phyloP scores from a whole-genome alignment of 106 monocot genomes.

The Dioscorea alata region DNA sequence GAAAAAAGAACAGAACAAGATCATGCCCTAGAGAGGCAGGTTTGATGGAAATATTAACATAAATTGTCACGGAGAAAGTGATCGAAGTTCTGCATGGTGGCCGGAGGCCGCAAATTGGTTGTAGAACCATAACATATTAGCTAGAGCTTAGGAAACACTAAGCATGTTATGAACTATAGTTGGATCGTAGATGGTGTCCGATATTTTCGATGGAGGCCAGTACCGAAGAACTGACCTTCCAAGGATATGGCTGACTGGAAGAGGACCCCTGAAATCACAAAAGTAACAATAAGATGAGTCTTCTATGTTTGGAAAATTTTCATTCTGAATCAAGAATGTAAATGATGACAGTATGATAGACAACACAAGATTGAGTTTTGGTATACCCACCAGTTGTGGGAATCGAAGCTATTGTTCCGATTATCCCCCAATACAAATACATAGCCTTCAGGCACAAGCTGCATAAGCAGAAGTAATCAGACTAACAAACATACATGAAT shows the following conservation, averaged over 20 bases:
- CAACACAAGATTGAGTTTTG: background rate
- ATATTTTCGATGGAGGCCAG: constrained; percentile 90
- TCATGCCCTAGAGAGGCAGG: too few relatives aligned
- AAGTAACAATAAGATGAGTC: background rate
- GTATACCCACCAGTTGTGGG: constrained; percentile 73
- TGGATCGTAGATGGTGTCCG: constrained; percentile 61
- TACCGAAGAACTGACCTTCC: constrained; percentile 89
- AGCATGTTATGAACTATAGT: too few relatives aligned
- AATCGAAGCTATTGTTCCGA: constrained; percentile 92
- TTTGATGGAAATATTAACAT: too few relatives aligned
- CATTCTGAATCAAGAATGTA: too few relatives aligned
- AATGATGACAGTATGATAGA: background rate
- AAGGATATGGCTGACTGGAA: constrained; percentile 80
- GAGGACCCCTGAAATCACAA: constrained; percentile 65
- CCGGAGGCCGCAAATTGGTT: too few relatives aligned
- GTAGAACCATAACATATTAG: too few relatives aligned
- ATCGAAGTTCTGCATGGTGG: too few relatives aligned
- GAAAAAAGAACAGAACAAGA: too few relatives aligned
- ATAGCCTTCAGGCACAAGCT: constrained; percentile 83
- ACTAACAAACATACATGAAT: too few relatives aligned
- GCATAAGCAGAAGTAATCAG: constrained; percentile 17
- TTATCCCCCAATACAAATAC: constrained; percentile 97
- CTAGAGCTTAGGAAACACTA: too few relatives aligned
- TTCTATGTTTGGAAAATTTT: background rate
- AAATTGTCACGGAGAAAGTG: too few relatives aligned